phyloP scores from a whole-genome alignment of 768 basidiomycete genomes.

The Lactifluus subvellereus region DNA sequence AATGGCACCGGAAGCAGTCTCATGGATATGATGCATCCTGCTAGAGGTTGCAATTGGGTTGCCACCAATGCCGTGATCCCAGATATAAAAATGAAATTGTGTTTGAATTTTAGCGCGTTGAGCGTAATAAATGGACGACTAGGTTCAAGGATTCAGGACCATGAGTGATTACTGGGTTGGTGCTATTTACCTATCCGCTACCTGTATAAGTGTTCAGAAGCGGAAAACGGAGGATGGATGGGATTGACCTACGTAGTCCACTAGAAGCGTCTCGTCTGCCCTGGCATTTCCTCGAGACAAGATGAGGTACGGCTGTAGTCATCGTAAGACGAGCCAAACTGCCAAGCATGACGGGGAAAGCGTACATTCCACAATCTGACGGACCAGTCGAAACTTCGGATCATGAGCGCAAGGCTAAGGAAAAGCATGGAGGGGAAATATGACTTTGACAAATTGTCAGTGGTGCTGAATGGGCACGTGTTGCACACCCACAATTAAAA shows the following conservation, averaged over 20 bases:
- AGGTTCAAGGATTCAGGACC: background rate
- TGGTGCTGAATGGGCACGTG: background rate
- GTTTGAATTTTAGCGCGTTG: slow-evolving; percentile 44
- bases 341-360: background rate
- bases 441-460: slow-evolving; percentile 35
- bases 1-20: slow-evolving; percentile 26
- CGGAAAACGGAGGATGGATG: background rate
- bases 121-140: slow-evolving; percentile 17
- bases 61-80: slow-evolving; percentile 42
- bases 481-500: slow-evolving; percentile 38
- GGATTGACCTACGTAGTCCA: slow-evolving; percentile 52
- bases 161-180: background rate
- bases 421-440: slow-evolving; percentile 53
- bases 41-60: slow-evolving; percentile 52
- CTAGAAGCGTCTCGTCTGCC: slow-evolving; percentile 53
- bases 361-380: slow-evolving; percentile 55
- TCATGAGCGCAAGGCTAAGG: slow-evolving; percentile 44
- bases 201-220: background rate
- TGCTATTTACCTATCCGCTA: slow-evolving; percentile 11
- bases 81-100: slow-evolving; percentile 51
- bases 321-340: slow-evolving; percentile 8
- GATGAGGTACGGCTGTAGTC: slow-evolving; percentile 52
- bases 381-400: slow-evolving; percentile 49
- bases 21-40: slow-evolving; percentile 35
- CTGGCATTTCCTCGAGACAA: slow-evolving; percentile 48